Evolutionary conservation across 768 basidiomycete genomes (phyloP).

Genomic region (Lepiota brunneoincarnata): DNA sequence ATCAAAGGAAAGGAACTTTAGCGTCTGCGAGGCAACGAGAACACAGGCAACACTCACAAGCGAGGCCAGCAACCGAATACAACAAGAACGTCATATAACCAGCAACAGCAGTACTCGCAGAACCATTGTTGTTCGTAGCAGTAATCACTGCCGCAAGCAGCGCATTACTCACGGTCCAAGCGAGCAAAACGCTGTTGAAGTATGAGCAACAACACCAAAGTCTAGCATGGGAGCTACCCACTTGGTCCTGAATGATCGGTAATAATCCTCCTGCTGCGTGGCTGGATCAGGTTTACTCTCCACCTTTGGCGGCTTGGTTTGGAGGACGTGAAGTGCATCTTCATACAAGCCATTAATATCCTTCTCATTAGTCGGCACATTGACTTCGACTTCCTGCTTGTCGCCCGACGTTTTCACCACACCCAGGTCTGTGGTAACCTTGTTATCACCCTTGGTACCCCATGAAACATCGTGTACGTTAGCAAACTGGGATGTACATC

Average conservation of each 20-base stretch:
- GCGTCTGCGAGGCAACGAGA: background rate
- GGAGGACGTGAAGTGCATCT: constrained; percentile 82
- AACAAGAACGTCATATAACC: constrained; percentile 90
- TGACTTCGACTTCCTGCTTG: constrained; percentile 84
- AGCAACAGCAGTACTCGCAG: constrained; percentile 57
- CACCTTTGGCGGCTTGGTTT: constrained; percentile 73
- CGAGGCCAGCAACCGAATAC: constrained; percentile 85
- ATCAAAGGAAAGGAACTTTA: constrained; percentile 1
- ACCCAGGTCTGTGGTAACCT: constrained; percentile 80
- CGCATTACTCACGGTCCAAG: constrained; percentile 88
- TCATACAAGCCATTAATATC: constrained; percentile 91
- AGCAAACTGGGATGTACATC: constrained; percentile 52
- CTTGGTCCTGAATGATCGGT: constrained; percentile 90
- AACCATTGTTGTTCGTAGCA: constrained; percentile 41
- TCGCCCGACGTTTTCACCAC: constrained; percentile 65
- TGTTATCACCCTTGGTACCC: constrained; percentile 97
- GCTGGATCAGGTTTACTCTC: constrained; percentile 58
- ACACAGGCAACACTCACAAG: constrained; percentile 51
- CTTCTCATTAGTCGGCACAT: constrained; percentile 81
- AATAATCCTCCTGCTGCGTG: constrained; percentile 83
- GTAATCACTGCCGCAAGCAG: constrained; percentile 74
- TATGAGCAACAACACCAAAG: constrained; percentile 2
- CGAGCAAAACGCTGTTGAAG: constrained; percentile 69
- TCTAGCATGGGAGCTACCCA: no score
- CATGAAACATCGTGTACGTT: constrained; percentile 92